Percentiles rank a stretch among this genome's conserved stretches.
These are phyloP conservation scores for Lanmaoa pseudosensibilis DNA, from an alignment of 768 basidiomycete species.

Conservation along the genomic window DNA sequence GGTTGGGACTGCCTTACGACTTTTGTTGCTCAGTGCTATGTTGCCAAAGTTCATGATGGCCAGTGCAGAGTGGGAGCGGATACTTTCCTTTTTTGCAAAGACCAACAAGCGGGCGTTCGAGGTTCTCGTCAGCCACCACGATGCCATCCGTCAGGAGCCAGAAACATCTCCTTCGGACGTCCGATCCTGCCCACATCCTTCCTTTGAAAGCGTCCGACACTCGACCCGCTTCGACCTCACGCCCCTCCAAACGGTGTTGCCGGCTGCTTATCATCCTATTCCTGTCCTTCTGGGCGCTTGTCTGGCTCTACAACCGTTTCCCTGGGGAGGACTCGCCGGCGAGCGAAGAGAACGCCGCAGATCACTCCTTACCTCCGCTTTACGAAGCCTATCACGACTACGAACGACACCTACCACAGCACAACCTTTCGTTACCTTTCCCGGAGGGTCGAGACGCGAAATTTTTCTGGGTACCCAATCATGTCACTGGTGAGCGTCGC, in stretches of 20 bases:
- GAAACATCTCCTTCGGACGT: constrained; percentile 3
- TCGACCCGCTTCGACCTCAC: not conserved
- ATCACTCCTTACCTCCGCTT: constrained; percentile 41
- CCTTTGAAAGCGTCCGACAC: constrained; percentile 17
- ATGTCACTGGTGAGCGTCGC: constrained; percentile 38
- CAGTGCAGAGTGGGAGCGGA: not conserved
- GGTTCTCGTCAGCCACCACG: constrained; percentile 4
- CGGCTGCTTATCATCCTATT: constrained; percentile 16
- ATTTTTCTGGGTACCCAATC: constrained; percentile 52
- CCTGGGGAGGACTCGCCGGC: not conserved
- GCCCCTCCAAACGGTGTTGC: constrained; percentile 4
- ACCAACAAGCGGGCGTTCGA: too few species aligned
- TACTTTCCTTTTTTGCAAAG: constrained; percentile 5
- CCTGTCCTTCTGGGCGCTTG: constrained; percentile 11
- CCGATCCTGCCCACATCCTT: constrained; percentile 11
- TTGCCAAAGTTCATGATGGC: too few species aligned
- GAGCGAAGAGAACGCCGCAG: not conserved
- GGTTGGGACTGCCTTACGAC: not conserved
- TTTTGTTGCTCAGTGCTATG: not conserved
- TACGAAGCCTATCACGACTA: constrained; percentile 44
- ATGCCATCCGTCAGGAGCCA: constrained; percentile 11
- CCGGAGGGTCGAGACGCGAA: constrained; percentile 42
- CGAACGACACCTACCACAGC: constrained; percentile 48
- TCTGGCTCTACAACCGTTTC: constrained; percentile 15
- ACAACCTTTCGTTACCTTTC: constrained; percentile 37